phyloP scores from a whole-genome alignment of 2,329 filamentous ascomycete species.

The Monilinia polystroma region DNA sequence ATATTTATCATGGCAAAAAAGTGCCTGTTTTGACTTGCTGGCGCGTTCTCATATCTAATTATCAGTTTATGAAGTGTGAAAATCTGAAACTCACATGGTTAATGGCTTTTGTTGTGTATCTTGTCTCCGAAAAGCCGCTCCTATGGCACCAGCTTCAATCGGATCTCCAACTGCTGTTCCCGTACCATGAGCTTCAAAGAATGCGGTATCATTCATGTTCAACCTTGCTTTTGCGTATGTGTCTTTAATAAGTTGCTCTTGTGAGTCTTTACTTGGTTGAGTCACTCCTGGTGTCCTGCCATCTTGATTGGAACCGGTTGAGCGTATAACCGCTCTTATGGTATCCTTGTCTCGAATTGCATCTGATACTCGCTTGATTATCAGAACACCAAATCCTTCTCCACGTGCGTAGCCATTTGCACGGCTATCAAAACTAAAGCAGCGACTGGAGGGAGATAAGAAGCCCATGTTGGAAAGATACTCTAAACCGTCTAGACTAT shows the following conservation, averaged over 20 bases:
- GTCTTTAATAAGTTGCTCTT: constrained; percentile 34
- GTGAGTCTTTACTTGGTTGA: constrained; percentile 49
- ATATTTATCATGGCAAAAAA: not conserved
- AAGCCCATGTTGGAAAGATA: not conserved
- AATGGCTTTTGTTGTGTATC: no score
- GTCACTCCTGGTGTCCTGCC: constrained; percentile 56
- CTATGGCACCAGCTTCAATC: constrained; percentile 9
- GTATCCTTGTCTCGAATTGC: constrained; percentile 60
- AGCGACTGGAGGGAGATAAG: constrained; percentile 41
- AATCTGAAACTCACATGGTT: no score
- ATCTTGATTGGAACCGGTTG: constrained; percentile 47
- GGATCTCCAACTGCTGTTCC: constrained; percentile 9
- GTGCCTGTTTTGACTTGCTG: not conserved
- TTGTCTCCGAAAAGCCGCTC: not conserved
- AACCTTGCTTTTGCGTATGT: constrained; percentile 26
- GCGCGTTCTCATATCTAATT: not conserved
- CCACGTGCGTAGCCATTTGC: constrained; percentile 64
- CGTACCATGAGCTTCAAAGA: constrained; percentile 17
- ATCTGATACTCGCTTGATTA: constrained; percentile 58
- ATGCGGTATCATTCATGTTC: not conserved
- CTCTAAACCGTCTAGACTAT: constrained; percentile 50
- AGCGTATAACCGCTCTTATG: constrained; percentile 49
- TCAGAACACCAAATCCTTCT: constrained; percentile 58
- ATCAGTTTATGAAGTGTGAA: no score
- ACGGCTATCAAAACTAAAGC: constrained; percentile 54